These are phyloP conservation scores for Rhodotorula toruloides DNA, from an alignment of 768 basidiomycete genomes.

Conservation along the genomic window DNA sequence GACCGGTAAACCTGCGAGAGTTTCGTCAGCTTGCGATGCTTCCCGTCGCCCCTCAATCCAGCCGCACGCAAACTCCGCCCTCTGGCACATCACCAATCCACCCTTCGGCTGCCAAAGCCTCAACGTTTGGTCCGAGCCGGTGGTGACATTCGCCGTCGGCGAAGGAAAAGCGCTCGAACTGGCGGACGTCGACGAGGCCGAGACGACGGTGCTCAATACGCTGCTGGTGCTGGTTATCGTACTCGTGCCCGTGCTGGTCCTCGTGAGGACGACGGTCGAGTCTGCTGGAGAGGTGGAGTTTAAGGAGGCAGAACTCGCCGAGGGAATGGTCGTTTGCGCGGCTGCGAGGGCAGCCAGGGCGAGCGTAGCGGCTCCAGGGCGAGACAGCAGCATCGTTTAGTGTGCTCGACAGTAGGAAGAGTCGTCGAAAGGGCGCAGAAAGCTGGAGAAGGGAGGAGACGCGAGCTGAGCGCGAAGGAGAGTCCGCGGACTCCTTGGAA, in stretches of 20 bases:
- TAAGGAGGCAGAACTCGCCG: no score
- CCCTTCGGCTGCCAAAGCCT: slow-evolving; percentile 8
- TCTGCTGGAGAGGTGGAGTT: no score
- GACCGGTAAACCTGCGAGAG: slow-evolving; percentile 11
- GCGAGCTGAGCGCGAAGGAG: no score
- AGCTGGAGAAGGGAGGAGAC: no score
- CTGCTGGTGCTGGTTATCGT: background rate
- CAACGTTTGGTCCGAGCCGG: background rate
- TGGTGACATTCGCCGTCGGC: slow-evolving; percentile 20
- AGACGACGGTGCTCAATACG: background rate
- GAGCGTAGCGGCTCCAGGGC: no score
- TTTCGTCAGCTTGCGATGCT: background rate
- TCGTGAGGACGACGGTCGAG: background rate
- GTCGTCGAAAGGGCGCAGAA: no score
- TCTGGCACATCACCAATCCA: slow-evolving; percentile 10
- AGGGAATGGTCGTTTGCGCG: no score
- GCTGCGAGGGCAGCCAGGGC: no score
- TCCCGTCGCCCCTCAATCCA: background rate
- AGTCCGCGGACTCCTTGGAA: no score
- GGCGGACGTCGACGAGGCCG: background rate
- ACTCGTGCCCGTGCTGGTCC: background rate
- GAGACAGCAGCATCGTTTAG: no score
- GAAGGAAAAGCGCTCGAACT: background rate
- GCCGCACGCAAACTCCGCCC: slow-evolving; percentile 12
- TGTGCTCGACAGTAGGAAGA: no score